These are phyloP conservation scores for Nakaseomyces delphensis DNA, from an alignment of 1,139 yeast genomes.

Conservation along the genomic window DNA sequence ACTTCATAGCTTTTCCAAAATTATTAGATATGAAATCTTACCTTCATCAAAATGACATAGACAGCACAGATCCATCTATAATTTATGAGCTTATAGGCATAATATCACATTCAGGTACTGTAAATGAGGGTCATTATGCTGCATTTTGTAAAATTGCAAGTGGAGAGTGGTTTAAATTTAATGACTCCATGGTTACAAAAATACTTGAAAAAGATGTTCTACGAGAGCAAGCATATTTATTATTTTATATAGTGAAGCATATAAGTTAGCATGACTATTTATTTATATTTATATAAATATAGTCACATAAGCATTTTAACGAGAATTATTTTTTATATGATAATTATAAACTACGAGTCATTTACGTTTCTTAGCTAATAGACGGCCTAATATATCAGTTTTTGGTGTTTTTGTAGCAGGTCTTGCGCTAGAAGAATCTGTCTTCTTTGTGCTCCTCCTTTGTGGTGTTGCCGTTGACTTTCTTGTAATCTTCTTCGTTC, in stretches of 20 bases:
- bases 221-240: slow-evolving; percentile 63
- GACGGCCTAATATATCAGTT: slow-evolving; percentile 23
- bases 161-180: slow-evolving; percentile 82
- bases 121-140: slow-evolving; percentile 90
- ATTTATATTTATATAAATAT: not conserved
- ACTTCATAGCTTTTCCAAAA: slow-evolving; percentile 63
- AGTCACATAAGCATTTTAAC: slow-evolving; percentile 1
- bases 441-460: not conserved
- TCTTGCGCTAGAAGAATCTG: slow-evolving; percentile 1
- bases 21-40: slow-evolving; percentile 63
- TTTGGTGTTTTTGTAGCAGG: slow-evolving; percentile 19
- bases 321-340: no score
- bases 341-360: not conserved
- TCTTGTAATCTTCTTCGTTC: not conserved
- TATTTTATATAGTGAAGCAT: slow-evolving; percentile 54
- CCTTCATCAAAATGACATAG: slow-evolving; percentile 31
- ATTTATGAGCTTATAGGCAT: slow-evolving; percentile 77
- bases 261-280: slow-evolving; percentile 5
- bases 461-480: not conserved
- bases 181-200: slow-evolving; percentile 76
- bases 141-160: slow-evolving; percentile 63
- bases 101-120: slow-evolving; percentile 83
- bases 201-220: slow-evolving; percentile 58
- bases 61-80: slow-evolving; percentile 26
- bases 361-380: slow-evolving; percentile 21